phyloP scores from a whole-genome alignment of 1,139 yeast species.

The Sugiyamaella japonica region DNA sequence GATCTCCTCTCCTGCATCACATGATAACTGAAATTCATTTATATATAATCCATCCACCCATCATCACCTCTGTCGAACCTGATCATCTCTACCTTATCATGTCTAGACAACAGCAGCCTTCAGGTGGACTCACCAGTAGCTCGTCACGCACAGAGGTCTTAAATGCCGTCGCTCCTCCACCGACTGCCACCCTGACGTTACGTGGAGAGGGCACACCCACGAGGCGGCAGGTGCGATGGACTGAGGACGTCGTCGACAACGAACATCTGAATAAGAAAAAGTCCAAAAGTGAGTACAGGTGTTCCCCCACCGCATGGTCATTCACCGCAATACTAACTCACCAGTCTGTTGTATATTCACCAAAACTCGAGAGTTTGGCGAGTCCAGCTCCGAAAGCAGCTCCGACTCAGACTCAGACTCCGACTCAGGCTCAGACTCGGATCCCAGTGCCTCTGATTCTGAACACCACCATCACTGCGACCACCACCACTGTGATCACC shows the following conservation, averaged over 20 bases:
- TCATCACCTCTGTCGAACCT: too few species aligned
- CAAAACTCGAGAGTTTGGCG: slow-evolving; percentile 74
- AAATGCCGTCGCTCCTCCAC: not conserved
- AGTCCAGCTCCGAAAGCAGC: slow-evolving; percentile 49
- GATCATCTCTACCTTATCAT: not conserved
- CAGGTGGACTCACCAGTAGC: slow-evolving; percentile 1
- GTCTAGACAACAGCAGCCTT: not conserved
- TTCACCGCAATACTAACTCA: slow-evolving; percentile 1
- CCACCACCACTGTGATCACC: slow-evolving; percentile 4
- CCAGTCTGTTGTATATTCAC: slow-evolving; percentile 88
- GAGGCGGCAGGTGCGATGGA: slow-evolving; percentile 69
- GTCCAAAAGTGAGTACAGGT: slow-evolving; percentile 62
- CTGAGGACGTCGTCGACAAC: slow-evolving; percentile 82
- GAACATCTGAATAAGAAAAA: slow-evolving; percentile 85
- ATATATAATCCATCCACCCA: too few species aligned
- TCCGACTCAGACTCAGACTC: slow-evolving; percentile 46
- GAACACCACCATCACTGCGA: slow-evolving; percentile 21
- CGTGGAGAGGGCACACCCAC: slow-evolving; percentile 14
- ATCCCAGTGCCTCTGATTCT: slow-evolving; percentile 15
- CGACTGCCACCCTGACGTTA: slow-evolving; percentile 1
- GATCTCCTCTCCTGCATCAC: not conserved
- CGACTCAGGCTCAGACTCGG: slow-evolving; percentile 26
- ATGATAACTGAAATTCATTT: not conserved
- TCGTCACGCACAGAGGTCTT: slow-evolving; percentile 11
- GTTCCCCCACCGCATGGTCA: too few species aligned